These are phyloP conservation scores for Alternaria burnsii DNA, from an alignment of 2,329 filamentous ascomycete species.

Conservation along the genomic window DNA sequence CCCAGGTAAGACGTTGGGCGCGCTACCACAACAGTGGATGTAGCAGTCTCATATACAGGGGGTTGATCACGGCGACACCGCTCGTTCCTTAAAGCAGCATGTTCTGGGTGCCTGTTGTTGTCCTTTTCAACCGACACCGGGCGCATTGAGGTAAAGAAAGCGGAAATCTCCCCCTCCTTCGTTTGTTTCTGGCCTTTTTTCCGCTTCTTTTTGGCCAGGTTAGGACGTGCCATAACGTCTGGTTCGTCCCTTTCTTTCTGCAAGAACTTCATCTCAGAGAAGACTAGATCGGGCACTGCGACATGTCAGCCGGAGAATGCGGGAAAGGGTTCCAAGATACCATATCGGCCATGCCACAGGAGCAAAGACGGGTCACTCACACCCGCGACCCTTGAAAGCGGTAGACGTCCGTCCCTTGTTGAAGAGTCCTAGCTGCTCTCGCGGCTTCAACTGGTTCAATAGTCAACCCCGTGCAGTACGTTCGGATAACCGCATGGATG, in stretches of 20 bases:
- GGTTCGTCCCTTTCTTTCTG: constrained; percentile 46
- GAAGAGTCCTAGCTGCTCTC: constrained; percentile 56
- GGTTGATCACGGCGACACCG: constrained; percentile 20
- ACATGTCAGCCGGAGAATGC: constrained; percentile 27
- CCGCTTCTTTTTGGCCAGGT: constrained; percentile 37
- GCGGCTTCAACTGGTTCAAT: constrained; percentile 54
- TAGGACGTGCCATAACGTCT: constrained; percentile 36
- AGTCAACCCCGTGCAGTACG: constrained; percentile 31
- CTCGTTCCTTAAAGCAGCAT: constrained; percentile 8
- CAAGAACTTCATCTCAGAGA: constrained; percentile 61
- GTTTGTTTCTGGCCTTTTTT: constrained; percentile 42
- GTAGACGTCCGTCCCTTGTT: constrained; percentile 59
- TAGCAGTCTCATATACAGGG: constrained; percentile 24
- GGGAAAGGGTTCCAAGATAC: constrained; percentile 1
- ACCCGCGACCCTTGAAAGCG: constrained; percentile 53
- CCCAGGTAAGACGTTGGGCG: constrained; percentile 48
- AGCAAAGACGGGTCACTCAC: constrained; percentile 41
- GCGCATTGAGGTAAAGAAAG: constrained; percentile 53
- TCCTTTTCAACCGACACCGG: constrained; percentile 37
- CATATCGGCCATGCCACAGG: constrained; percentile 5
- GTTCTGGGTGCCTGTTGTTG: constrained; percentile 23
- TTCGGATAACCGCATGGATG: constrained; percentile 9
- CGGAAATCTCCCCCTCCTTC: constrained; percentile 55
- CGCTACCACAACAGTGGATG: constrained; percentile 45
- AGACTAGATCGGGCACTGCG: constrained; percentile 61